These are phyloP conservation scores for Lachancea fermentati DNA, from an alignment of 805 yeast species.

Conservation along the genomic window DNA sequence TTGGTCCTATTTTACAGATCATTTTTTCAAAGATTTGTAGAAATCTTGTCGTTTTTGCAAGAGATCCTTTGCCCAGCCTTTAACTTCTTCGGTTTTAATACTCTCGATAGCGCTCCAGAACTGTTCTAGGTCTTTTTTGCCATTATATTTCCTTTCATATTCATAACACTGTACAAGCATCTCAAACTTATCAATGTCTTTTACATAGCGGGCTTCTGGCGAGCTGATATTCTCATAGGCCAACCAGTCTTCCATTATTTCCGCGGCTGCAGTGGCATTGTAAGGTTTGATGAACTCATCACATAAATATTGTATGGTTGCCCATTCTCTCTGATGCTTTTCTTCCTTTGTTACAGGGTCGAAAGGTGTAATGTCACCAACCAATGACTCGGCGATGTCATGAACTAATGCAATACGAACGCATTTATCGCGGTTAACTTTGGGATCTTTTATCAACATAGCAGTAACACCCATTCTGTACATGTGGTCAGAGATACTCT, in stretches of 20 bases:
- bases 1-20: not conserved
- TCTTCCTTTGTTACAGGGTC: constrained; percentile 70
- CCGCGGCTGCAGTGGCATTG: constrained; percentile 54
- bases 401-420: constrained; percentile 83
- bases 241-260: constrained; percentile 68
- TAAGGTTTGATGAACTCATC: constrained; percentile 56
- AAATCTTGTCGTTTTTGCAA: constrained; percentile 40
- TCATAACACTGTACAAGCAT: constrained; percentile 77
- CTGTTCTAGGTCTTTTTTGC: constrained; percentile 55
- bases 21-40: constrained; percentile 27
- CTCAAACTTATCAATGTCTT: constrained; percentile 91
- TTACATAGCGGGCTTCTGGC: constrained; percentile 81
- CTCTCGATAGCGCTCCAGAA: constrained; percentile 57
- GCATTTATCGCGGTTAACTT: constrained; percentile 60
- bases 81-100: constrained; percentile 68
- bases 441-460: constrained; percentile 52
- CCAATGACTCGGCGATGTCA: constrained; percentile 90
- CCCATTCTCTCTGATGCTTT: constrained; percentile 76
- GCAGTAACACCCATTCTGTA: constrained; percentile 85
- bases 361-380: constrained; percentile 90
- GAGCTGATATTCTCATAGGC: constrained; percentile 84
- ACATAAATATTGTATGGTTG: constrained; percentile 62
- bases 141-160: constrained; percentile 65
- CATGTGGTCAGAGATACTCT: constrained; percentile 91
- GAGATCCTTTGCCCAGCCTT: constrained; percentile 59